phyloP scores from a whole-genome alignment of 2,329 filamentous ascomycete species.

The Aspergillus novoparasiticus region DNA sequence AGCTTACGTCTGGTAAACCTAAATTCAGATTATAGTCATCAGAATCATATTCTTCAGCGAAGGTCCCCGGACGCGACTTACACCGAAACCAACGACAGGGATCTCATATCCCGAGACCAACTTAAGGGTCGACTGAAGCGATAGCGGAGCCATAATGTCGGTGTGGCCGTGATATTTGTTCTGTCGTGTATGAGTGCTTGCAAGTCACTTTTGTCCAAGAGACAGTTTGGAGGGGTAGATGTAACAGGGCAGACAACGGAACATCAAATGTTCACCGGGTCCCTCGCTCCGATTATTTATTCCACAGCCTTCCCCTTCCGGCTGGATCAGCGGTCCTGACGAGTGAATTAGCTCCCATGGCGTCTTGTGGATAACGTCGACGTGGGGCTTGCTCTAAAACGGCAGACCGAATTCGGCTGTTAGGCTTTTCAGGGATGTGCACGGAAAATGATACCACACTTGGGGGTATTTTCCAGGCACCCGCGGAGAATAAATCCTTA shows the following conservation, averaged over 20 bases:
- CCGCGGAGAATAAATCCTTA: background rate
- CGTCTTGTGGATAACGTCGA: slow-evolving; percentile 8
- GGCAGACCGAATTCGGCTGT: slow-evolving; percentile 1
- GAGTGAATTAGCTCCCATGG: background rate
- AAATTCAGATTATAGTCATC: background rate
- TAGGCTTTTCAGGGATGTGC: background rate
- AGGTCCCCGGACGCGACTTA: slow-evolving; percentile 25
- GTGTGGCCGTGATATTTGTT: background rate
- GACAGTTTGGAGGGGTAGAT: background rate
- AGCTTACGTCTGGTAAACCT: slow-evolving; percentile 47
- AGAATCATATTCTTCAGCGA: background rate
- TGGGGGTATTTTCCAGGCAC: background rate
- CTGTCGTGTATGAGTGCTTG: background rate
- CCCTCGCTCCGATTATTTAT: background rate
- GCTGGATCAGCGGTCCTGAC: background rate
- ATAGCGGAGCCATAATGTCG: slow-evolving; percentile 27
- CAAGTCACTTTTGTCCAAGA: background rate
- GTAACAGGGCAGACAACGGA: background rate
- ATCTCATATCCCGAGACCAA: slow-evolving; percentile 45
- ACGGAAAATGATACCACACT: background rate
- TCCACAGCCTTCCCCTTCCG: background rate
- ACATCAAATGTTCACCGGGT: background rate
- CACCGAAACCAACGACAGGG: slow-evolving; percentile 45
- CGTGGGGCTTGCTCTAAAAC: slow-evolving; percentile 1
- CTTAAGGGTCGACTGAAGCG: slow-evolving; percentile 40